These are phyloP conservation scores for Phytopythium sindhum DNA, from an alignment of 352 stramenopile species.

Conservation along the genomic window DNA sequence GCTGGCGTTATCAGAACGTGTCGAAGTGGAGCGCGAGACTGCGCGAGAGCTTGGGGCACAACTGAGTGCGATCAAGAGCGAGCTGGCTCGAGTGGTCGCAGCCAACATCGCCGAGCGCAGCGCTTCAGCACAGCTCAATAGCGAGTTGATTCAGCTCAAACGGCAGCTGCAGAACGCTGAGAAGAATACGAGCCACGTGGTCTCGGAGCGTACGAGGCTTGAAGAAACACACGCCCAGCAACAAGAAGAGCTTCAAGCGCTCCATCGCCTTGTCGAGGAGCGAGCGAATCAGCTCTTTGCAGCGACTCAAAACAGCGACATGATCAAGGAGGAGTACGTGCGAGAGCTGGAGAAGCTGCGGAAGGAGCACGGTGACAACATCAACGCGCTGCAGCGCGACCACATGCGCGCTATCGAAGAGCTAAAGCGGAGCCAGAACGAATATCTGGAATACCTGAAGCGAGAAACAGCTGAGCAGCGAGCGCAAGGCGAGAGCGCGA, in stretches of 20 bases:
- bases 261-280: slow-evolving; percentile 29
- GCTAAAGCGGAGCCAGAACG: slow-evolving; percentile 35
- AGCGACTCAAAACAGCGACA: slow-evolving; percentile 26
- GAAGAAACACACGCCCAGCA: slow-evolving; percentile 31
- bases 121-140: slow-evolving; percentile 28
- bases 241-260: slow-evolving; percentile 26
- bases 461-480: slow-evolving; percentile 35
- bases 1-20: slow-evolving; percentile 26
- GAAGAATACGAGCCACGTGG: slow-evolving; percentile 35
- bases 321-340: slow-evolving; percentile 41
- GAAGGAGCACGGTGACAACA: slow-evolving; percentile 27
- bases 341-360: slow-evolving; percentile 46
- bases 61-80: slow-evolving; percentile 38
- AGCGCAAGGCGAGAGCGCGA: slow-evolving; percentile 15
- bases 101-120: slow-evolving; percentile 32
- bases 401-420: slow-evolving; percentile 38
- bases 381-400: slow-evolving; percentile 43
- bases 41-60: slow-evolving; percentile 43
- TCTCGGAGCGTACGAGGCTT: slow-evolving; percentile 36
- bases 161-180: slow-evolving; percentile 43
- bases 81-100: slow-evolving; percentile 39
- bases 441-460: slow-evolving; percentile 46
- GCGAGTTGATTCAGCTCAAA: slow-evolving; percentile 56
- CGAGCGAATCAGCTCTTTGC: slow-evolving; percentile 38
- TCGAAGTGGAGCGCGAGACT: slow-evolving; percentile 33